These are phyloP conservation scores for Bretschneidera sinensis DNA, from an alignment of 345 rosid species.

Conservation along the genomic window DNA sequence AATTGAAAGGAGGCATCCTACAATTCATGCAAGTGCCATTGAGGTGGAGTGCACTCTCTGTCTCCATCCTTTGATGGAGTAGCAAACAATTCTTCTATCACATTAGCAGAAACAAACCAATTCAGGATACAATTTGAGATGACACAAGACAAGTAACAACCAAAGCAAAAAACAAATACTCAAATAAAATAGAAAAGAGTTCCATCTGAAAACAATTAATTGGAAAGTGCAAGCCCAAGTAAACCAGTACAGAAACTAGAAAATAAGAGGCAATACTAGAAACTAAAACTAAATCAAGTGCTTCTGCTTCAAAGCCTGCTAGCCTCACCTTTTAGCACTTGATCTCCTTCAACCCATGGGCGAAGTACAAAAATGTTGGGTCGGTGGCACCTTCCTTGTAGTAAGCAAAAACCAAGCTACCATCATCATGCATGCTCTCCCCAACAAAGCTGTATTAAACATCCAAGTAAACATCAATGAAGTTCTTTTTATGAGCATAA, in stretches of 20 bases:
- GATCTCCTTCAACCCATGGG: constrained; percentile 81
- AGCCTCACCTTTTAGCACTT: constrained; percentile 66
- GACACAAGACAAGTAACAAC: too few relatives aligned
- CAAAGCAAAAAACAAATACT: not conserved
- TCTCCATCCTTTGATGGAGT: too few relatives aligned
- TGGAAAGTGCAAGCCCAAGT: not conserved
- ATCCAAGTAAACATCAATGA: not conserved
- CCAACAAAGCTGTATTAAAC: constrained; percentile 72
- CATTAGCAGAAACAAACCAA: too few relatives aligned
- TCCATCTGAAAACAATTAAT: not conserved
- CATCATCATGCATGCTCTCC: constrained; percentile 86
- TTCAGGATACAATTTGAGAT: too few relatives aligned
- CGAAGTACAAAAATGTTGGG: constrained; percentile 93
- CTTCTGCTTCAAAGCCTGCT: constrained; percentile 6
- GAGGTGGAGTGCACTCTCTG: too few relatives aligned
- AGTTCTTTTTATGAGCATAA: too few relatives aligned
- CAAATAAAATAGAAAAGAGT: not conserved
- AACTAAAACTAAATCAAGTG: constrained; percentile 22
- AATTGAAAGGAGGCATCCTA: too few relatives aligned
- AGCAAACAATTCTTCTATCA: too few relatives aligned
- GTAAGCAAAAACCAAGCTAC: constrained; percentile 74
- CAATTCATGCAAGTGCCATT: too few relatives aligned
- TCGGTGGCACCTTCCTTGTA: constrained; percentile 91
- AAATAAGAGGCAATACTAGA: not conserved
- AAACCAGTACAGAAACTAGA: not conserved